These are phyloP conservation scores for Rusavskia elegans DNA, from an alignment of 495 filamentous ascomycete genomes.

Conservation along the genomic window DNA sequence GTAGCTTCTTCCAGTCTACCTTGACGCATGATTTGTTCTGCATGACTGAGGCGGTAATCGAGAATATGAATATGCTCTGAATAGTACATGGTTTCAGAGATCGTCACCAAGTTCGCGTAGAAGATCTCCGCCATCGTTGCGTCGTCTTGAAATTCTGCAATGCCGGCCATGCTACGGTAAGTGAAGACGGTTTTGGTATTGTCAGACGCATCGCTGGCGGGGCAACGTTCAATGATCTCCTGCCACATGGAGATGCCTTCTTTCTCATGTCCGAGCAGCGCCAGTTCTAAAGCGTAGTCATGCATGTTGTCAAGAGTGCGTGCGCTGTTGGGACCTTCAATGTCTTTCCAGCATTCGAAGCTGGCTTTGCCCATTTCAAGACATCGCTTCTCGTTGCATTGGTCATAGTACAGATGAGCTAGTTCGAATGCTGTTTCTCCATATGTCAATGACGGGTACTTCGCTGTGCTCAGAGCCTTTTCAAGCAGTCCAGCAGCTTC, in stretches of 20 bases:
- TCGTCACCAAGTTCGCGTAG: neutral
- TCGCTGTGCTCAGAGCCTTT: conserved; percentile 1
- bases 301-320: conserved; percentile 6
- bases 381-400: neutral
- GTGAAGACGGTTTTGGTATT: conserved; percentile 1
- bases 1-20: conserved; percentile 1
- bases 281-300: conserved; percentile 5
- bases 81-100: conserved; percentile 1
- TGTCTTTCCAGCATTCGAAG: conserved; percentile 4
- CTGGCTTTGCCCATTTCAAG: conserved; percentile 6
- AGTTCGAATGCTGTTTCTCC: conserved; percentile 3
- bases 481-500: neutral
- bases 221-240: conserved; percentile 2
- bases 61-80: conserved; percentile 3
- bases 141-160: conserved; percentile 1
- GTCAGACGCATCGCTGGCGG: conserved; percentile 1
- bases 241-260: conserved; percentile 1
- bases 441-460: conserved; percentile 3
- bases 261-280: conserved; percentile 1
- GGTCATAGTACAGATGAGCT: conserved; percentile 5
- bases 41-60: conserved; percentile 5
- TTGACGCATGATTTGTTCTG: conserved; percentile 5
- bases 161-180: conserved; percentile 3
- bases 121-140: conserved; percentile 3
- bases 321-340: conserved; percentile 2